Evolutionary conservation across 345 rosid genomes (phyloP), one percentile per base, ranked within the genome.

Genomic region (Acer campestre): DNA sequence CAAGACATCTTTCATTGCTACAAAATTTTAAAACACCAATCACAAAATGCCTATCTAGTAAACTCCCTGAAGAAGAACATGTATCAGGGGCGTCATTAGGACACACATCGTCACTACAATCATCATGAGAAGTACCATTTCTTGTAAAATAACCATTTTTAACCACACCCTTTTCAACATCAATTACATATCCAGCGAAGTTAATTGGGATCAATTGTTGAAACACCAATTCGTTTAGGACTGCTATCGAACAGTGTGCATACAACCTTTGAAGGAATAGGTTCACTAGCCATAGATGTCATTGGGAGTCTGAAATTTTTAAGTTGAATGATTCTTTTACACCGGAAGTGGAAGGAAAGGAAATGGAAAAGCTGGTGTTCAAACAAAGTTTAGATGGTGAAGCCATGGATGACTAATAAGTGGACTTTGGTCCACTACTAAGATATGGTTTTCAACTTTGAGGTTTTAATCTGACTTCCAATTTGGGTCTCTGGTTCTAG

Each of bases 21-120:
- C 80, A 81, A 67, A 51, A 67, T 38, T 68, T 77, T 27, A 81
- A 61, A 68, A 68, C 53, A n/a, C 40, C 17, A 38, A 77, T 72
- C 64, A 73, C 53, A 67, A 18, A 35, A 12, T 14, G 38, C 73
- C n/a, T 61, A 49, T 77, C 62, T 11, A 73, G 46, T 16, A 20
- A 70, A 76, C 56, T 66, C 73, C 18, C 49, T 4, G 23, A 40
- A 18, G 48, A 42, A 63, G 27, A 68, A 49, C 27, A 18, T 20
- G 64, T n/a, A n/a, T 18, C 27, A 18, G 5, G 64, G 18, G 20
- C 29, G n/a, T 35, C 22, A 72, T 72, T 20, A 38, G 25, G 13
- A n/a, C 6, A 1, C 18, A 13, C 31, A 56, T 42, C 55, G 27
- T 61, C 40, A 40, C 14, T 23, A 6, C 59, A 31, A 71, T 31